Base-by-base conservation (phyloP, 768 basidiomycete genomes). In the Dioszegia aurantiaca region DNA sequence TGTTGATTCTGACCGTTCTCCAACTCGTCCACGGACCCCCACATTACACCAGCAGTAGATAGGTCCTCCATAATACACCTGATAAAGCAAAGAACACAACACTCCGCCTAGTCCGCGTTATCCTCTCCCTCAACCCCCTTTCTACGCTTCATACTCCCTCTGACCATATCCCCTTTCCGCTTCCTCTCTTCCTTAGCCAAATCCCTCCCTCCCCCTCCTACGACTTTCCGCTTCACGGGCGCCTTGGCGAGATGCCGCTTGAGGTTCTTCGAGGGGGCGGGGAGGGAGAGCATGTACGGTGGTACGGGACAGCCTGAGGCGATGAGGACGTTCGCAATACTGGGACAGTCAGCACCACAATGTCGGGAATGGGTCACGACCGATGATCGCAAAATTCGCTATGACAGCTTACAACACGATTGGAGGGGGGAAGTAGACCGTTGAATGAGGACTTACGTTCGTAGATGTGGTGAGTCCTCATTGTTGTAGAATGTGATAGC, bases 401-500 rank as follows among this genome's bases (percentile, higher is more conserved):
- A n/a, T n/a, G n/a, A n/a, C n/a, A n/a, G n/a, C n/a, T n/a, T n/a
- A n/a, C n/a, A n/a, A n/a, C n/a, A n/a, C n/a, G n/a, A n/a, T n/a
- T n/a, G n/a, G n/a, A n/a, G n/a, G n/a, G n/a, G n/a, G n/a, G n/a
- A n/a, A n/a, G n/a, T n/a, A n/a, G n/a, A n/a, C n/a, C n/a, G n/a
- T n/a, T n/a, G 75, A n/a, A 23, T 8, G 9, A 19, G 14, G 14
- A 30, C 66, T 58, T 43, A 77, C 88, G 89, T 84, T 80, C 95
- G 93, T 45, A 99, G 80, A 77, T 87, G 90, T 0, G 90, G 88
- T 0, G 85, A 88, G 74, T 99, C 95, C 58, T 90, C 88, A 63
- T 92, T 84, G 2, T 91, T 95, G 80, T 95, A 98, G 77, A 90
- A 97, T 1, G 95, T 99, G 39, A 93, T 84, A 0, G 95, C 93